These are phyloP conservation scores for Suillus plorans DNA, from an alignment of 768 basidiomycete genomes.

Conservation along the genomic window DNA sequence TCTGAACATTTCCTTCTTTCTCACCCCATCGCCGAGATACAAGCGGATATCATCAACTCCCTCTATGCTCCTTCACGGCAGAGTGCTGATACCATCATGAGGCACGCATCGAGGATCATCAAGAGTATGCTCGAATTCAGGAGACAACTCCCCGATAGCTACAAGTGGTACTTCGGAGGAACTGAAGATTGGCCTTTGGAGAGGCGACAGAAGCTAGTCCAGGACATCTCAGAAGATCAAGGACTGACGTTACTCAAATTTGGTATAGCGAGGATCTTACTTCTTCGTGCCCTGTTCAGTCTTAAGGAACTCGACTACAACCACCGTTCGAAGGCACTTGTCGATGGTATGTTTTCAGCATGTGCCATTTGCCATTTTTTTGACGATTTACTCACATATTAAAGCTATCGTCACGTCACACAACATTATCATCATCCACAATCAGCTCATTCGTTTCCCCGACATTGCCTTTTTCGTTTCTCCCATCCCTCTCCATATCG, in stretches of 20 bases:
- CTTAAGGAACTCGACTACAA: constrained; percentile 67
- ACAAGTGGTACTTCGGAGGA: constrained; percentile 75
- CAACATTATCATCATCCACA: constrained; percentile 84
- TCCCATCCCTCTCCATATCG: constrained; percentile 85
- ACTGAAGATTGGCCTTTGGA: constrained; percentile 75
- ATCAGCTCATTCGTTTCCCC: constrained; percentile 79
- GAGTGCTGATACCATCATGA: constrained; percentile 67
- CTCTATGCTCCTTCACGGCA: constrained; percentile 78
- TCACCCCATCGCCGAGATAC: constrained; percentile 76
- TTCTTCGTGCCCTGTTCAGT: constrained; percentile 78
- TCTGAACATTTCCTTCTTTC: constrained; percentile 82
- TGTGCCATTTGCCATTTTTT: neutral
- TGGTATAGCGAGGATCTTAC: constrained; percentile 75
- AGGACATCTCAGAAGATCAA: constrained; percentile 75
- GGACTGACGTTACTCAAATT: constrained; percentile 83
- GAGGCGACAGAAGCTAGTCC: constrained; percentile 62
- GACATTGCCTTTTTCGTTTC: constrained; percentile 88
- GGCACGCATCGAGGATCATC: constrained; percentile 76
- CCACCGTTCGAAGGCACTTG: constrained; percentile 67
- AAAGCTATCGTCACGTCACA: constrained; percentile 83
- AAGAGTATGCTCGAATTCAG: constrained; percentile 74
- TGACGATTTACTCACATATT: constrained; percentile 8
- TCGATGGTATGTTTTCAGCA: constrained; percentile 59
- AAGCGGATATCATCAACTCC: constrained; percentile 87
- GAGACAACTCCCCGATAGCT: constrained; percentile 65